Conservation (phyloP, 2,329 filamentous ascomycete species). For the Capronia epimyces region DNA sequence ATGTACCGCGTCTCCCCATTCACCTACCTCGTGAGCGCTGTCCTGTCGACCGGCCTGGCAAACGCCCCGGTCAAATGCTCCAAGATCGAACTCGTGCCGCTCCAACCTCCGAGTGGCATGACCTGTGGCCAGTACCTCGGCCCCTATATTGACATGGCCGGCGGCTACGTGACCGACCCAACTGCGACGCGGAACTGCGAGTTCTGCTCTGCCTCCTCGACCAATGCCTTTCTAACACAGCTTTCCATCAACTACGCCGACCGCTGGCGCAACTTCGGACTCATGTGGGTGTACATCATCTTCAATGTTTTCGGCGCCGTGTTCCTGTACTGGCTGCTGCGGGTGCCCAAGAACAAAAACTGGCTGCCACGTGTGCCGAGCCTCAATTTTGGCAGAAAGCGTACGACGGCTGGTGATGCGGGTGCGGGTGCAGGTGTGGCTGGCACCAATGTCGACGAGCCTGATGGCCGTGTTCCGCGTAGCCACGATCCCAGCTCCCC, state of each 20-base stretch:
- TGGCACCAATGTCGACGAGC: no score
- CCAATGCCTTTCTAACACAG: slow-evolving; percentile 45
- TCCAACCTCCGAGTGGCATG: slow-evolving; percentile 53
- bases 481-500: no score
- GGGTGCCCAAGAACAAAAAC: slow-evolving; percentile 43
- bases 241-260: slow-evolving; percentile 43
- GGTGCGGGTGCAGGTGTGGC: no score
- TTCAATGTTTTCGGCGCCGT: slow-evolving; percentile 60
- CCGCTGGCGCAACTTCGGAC: slow-evolving; percentile 63
- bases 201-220: slow-evolving; percentile 44
- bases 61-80: slow-evolving; percentile 62
- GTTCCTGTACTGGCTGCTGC: slow-evolving; percentile 57
- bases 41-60: slow-evolving; percentile 65
- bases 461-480: no score
- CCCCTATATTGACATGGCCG: slow-evolving; percentile 42
- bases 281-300: slow-evolving; percentile 60
- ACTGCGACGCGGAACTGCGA: slow-evolving; percentile 48
- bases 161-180: slow-evolving; percentile 51
- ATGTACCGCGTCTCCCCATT: slow-evolving; percentile 77
- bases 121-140: slow-evolving; percentile 58
- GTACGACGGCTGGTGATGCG: no score
- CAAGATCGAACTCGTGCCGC: slow-evolving; percentile 59
- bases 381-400: no score
- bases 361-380: no score
- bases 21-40: slow-evolving; percentile 70